Percentiles rank a stretch among this genome's conserved stretches.
phyloP scores from a whole-genome alignment of 257 asterid species.

The Avicennia marina region DNA sequence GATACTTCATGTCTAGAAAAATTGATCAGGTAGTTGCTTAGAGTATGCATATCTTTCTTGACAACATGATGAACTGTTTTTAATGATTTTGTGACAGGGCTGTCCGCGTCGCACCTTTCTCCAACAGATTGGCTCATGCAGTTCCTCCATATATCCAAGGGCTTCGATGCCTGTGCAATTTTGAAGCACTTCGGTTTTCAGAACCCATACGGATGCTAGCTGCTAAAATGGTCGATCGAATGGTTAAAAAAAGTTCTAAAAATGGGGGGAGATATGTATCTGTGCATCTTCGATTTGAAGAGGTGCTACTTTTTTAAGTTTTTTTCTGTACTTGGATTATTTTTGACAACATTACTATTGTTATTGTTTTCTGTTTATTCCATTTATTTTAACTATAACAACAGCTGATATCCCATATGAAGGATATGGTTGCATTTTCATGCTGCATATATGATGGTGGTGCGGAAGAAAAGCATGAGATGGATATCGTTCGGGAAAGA shows the following conservation, averaged over 20 bases:
- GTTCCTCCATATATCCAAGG: slow-evolving; percentile 84
- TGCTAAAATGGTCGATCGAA: slow-evolving; percentile 94
- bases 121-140: slow-evolving; percentile 94
- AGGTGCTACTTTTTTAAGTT: slow-evolving; percentile 42
- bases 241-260: slow-evolving; percentile 71
- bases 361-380: not conserved
- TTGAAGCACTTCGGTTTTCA: slow-evolving; percentile 94
- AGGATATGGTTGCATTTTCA: slow-evolving; percentile 99
- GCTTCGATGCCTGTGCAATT: slow-evolving; percentile 90
- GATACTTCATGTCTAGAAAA: not conserved
- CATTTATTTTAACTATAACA: not conserved
- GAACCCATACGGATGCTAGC: slow-evolving; percentile 92
- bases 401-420: slow-evolving; percentile 20
- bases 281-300: slow-evolving; percentile 95
- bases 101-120: slow-evolving; percentile 96
- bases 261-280: slow-evolving; percentile 82
- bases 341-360: not conserved
- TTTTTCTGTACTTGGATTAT: not conserved
- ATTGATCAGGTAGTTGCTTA: too few relatives aligned
- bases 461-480: slow-evolving; percentile 83
- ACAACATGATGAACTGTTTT: too few relatives aligned
- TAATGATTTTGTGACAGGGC: too few relatives aligned
- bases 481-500: slow-evolving; percentile 96
- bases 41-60: too few relatives aligned
- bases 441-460: slow-evolving; percentile 98